Conservation (phyloP, 2,329 filamentous ascomycete species). For the Monosporascus sp. region DNA sequence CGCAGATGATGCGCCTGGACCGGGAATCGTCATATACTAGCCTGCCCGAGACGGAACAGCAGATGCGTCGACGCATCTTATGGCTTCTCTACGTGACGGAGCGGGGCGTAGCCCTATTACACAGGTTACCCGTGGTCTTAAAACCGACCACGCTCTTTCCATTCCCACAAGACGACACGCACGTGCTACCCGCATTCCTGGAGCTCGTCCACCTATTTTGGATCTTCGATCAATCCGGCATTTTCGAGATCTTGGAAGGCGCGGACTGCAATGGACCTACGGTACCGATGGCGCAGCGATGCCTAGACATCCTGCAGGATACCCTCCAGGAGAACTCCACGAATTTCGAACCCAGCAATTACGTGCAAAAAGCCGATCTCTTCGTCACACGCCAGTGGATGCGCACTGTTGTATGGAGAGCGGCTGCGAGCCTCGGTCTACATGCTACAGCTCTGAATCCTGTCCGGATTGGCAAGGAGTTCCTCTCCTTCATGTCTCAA, state of each 20-base stretch:
- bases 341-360: constrained; percentile 36
- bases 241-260: constrained; percentile 40
- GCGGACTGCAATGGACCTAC: constrained; percentile 19
- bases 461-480: constrained; percentile 39
- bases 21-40: constrained; percentile 34
- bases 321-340: constrained; percentile 34
- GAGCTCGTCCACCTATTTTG: constrained; percentile 45
- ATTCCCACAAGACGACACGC: constrained; percentile 29
- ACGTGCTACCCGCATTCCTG: constrained; percentile 42
- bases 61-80: constrained; percentile 38
- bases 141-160: constrained; percentile 33
- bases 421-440: constrained; percentile 25
- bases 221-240: constrained; percentile 43
- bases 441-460: constrained; percentile 29
- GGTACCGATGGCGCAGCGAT: constrained; percentile 17
- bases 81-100: constrained; percentile 47
- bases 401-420: constrained; percentile 42
- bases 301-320: constrained; percentile 34
- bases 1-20: constrained; percentile 43
- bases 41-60: constrained; percentile 32
- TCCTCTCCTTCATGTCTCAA: constrained; percentile 28
- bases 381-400: constrained; percentile 46
- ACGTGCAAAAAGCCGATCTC: constrained; percentile 44
- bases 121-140: constrained; percentile 42
- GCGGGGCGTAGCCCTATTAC: constrained; percentile 43